Base-by-base conservation (phyloP, 1,284 basidiomycete species). In the Fomitopsis pinicola region DNA sequence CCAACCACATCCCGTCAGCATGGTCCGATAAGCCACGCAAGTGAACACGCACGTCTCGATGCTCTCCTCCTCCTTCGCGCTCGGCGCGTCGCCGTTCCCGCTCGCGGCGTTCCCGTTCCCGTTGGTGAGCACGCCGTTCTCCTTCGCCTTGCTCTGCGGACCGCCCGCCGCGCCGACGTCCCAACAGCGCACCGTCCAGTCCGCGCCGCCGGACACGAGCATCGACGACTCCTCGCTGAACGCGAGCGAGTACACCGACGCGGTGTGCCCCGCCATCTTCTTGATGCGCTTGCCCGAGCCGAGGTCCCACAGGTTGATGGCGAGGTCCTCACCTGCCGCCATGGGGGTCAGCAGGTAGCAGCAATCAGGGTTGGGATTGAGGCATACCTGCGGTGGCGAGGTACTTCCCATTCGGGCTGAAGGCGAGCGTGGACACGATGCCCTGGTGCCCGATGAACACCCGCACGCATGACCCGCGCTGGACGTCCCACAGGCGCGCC, bases 401-500 rank as follows among this genome's bases (percentile, higher is more conserved):
- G 74, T 94, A 97, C 59, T 89, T 85, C 2, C 97, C 97, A 75
- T 98, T 97, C 3, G 96, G 95, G 68, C 92, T 95, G 69, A 98
- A 86, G 4, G 94, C 92, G 62, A 99, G 77, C 2, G 90, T 85
- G 5, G 94, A 92, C n/a, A 99, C 84, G 5, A 91, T 81, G 55
- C 92, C 95, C 68, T 95, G 92, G 73, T 99, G 97, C 0, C 97
- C 97, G 38, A 97, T 87, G 76, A 99, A 99, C 22, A 99, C 91
- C 10, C 97, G 88, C 4, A 99, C 88, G 73, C 95, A 97, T 3
- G 88, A 84, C 5, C 97, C 97, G 36, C 91, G 87, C 71, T 99
- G 97, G n/a, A 98, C 94, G 72, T 99, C 97, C 97, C 97, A 99
- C 42, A 99, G 76, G 50, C 97, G 86, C 64, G 95, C 94, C 5